Conservation (phyloP, 352 stramenopile species). For the Phytopythium sindhum region DNA sequence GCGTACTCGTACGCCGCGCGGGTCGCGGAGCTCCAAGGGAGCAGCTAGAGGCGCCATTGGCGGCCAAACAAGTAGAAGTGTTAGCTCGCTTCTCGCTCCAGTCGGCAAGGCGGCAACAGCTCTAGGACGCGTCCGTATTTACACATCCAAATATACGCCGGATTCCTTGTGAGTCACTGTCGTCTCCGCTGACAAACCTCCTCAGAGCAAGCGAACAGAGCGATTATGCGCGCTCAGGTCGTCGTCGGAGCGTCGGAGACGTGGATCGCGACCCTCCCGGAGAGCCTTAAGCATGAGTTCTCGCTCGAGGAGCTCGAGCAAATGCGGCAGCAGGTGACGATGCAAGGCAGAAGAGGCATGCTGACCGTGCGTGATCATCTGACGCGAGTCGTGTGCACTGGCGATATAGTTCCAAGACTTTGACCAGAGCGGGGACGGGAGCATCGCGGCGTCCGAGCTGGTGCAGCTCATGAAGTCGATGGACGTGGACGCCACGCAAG, state of each 20-base stretch:
- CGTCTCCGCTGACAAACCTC: neutral
- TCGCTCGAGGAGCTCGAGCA: conserved; percentile 59
- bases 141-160: neutral
- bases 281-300: conserved; percentile 67
- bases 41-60: neutral
- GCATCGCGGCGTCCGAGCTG: conserved; percentile 53
- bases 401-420: conserved; percentile 62
- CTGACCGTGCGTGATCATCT: neutral
- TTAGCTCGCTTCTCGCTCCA: no score
- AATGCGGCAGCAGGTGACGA: conserved; percentile 49
- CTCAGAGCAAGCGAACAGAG: no score
- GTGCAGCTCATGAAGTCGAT: conserved; percentile 63
- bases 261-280: conserved; percentile 44
- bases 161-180: neutral
- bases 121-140: neutral
- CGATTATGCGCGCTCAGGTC: conserved; percentile 44
- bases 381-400: neutral
- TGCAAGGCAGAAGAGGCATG: neutral
- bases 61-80: no score
- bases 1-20: conserved; percentile 27
- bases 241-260: conserved; percentile 26
- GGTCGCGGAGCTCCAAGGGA: neutral
- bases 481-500: conserved; percentile 38
- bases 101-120: neutral
- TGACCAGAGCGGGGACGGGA: conserved; percentile 60